phyloP scores from a whole-genome alignment of 495 filamentous ascomycete genomes.

The Corynascus novoguineensis region DNA sequence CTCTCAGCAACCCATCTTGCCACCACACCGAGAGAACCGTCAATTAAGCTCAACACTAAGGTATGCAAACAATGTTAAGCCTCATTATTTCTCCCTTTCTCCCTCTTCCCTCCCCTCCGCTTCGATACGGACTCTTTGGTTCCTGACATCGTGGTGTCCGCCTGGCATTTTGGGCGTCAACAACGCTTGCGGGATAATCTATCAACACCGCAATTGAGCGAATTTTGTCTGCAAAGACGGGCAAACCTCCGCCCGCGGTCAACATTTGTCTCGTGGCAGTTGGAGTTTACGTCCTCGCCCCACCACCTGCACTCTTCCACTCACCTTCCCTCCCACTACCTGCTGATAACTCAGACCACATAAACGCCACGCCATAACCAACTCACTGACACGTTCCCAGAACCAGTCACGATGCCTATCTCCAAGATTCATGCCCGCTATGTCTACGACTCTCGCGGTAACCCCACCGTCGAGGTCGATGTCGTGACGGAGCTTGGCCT shows the following conservation, averaged over 20 bases:
- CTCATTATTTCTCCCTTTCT: background rate
- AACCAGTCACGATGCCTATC: constrained; percentile 70
- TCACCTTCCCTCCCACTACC: background rate
- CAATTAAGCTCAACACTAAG: constrained; percentile 14
- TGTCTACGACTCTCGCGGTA: constrained; percentile 99
- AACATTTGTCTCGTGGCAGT: background rate
- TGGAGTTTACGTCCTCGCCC: background rate
- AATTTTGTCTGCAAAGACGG: constrained; percentile 16
- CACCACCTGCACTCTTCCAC: background rate
- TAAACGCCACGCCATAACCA: no score
- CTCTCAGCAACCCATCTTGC: constrained; percentile 4
- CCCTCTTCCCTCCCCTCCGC: background rate
- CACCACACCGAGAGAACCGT: constrained; percentile 8
- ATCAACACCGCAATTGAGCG: constrained; percentile 21
- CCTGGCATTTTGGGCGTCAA: constrained; percentile 12
- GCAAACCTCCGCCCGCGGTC: background rate
- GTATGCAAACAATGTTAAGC: constrained; percentile 6
- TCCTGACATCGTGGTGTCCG: background rate
- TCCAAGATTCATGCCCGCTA: constrained; percentile 97
- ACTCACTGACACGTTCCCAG: constrained; percentile 18
- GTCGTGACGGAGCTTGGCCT: constrained; percentile 94
- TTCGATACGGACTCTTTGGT: background rate
- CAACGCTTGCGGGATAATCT: constrained; percentile 24
- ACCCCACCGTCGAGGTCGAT: constrained; percentile 90
- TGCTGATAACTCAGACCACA: background rate